Percentiles rank a stretch among this genome's conserved stretches.
phyloP scores from a whole-genome alignment of 2,329 filamentous ascomycete genomes.

The Capronia epimyces region DNA sequence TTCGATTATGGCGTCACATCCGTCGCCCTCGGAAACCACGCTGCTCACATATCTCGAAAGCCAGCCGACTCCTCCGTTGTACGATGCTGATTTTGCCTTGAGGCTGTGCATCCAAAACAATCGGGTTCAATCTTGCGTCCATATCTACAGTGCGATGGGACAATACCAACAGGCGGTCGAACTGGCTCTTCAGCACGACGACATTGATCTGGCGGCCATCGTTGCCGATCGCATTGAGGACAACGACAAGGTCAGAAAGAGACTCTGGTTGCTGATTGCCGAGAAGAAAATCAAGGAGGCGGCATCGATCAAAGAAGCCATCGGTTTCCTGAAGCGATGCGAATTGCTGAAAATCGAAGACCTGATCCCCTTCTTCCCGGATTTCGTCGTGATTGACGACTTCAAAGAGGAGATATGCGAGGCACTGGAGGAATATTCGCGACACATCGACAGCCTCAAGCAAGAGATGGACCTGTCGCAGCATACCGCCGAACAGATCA shows the following conservation, averaged over 20 bases:
- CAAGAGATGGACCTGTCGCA: conserved; percentile 95
- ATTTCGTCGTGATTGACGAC: conserved; percentile 97
- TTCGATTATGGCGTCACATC: conserved; percentile 86
- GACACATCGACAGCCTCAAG: conserved; percentile 80
- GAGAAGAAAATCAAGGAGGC: conserved; percentile 82
- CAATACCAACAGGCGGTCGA: conserved; percentile 84
- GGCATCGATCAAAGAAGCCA: conserved; percentile 84
- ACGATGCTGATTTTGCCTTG: conserved; percentile 93
- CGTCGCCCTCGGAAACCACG: conserved; percentile 75
- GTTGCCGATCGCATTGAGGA: conserved; percentile 72
- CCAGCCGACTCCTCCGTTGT: conserved; percentile 78
- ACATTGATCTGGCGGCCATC: conserved; percentile 81
- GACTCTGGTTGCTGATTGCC: conserved; percentile 90
- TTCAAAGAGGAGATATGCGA: conserved; percentile 98
- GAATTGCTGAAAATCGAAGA: conserved; percentile 93
- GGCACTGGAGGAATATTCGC: conserved; percentile 86
- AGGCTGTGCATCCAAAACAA: conserved; percentile 92
- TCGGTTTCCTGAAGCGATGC: conserved; percentile 87
- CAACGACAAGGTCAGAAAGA: conserved; percentile 76
- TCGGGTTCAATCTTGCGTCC: conserved; percentile 87
- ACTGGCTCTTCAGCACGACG: conserved; percentile 79
- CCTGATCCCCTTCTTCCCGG: conserved; percentile 94
- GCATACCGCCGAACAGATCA: conserved; percentile 83
- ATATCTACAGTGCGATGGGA: conserved; percentile 95
- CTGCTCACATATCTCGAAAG: conserved; percentile 84